A percentile compares a stretch with the other conserved stretches of the same genome.
Evolutionary conservation across 2,329 filamentous ascomycete species (phyloP).

Genomic region (Sarocladium kiliense): DNA sequence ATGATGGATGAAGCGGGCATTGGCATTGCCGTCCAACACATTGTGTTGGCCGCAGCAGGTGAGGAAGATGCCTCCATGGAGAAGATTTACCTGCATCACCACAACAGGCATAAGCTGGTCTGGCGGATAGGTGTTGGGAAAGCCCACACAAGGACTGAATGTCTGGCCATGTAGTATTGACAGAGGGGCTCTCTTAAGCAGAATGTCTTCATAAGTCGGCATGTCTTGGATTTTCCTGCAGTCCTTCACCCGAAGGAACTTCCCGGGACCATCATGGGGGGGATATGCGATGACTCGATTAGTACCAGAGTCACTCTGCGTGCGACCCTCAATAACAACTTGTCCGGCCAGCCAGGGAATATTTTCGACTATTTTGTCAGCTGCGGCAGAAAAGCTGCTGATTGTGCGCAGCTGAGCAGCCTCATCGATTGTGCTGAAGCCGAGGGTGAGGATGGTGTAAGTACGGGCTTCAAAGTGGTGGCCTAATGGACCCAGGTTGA

Average conservation of each 20-base stretch:
- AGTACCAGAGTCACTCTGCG: background rate
- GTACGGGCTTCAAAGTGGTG: background rate
- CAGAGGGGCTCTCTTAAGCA: background rate
- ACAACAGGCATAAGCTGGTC: conserved; percentile 1
- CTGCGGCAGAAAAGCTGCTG: background rate
- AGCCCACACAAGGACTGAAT: background rate
- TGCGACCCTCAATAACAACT: background rate
- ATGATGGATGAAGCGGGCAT: background rate
- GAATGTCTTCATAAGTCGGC: background rate
- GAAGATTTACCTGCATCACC: conserved; percentile 1
- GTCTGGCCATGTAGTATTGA: background rate
- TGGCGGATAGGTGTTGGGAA: background rate
- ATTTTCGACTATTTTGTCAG: background rate
- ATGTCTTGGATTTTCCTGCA: background rate
- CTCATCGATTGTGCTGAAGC: background rate
- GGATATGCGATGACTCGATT: background rate
- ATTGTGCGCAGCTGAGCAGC: background rate
- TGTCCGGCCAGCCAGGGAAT: conserved; percentile 4
- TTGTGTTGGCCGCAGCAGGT: conserved; percentile 1
- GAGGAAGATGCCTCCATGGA: background rate
- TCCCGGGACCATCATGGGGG: background rate
- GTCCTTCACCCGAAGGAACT: conserved; percentile 1
- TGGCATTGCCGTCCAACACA: background rate
- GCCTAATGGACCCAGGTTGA: background rate
- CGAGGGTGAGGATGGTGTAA: background rate